Percentiles rank a stretch among this genome's conserved stretches.
Conservation (phyloP, 2,329 filamentous ascomycete genomes). For the Penicillium sp. region DNA sequence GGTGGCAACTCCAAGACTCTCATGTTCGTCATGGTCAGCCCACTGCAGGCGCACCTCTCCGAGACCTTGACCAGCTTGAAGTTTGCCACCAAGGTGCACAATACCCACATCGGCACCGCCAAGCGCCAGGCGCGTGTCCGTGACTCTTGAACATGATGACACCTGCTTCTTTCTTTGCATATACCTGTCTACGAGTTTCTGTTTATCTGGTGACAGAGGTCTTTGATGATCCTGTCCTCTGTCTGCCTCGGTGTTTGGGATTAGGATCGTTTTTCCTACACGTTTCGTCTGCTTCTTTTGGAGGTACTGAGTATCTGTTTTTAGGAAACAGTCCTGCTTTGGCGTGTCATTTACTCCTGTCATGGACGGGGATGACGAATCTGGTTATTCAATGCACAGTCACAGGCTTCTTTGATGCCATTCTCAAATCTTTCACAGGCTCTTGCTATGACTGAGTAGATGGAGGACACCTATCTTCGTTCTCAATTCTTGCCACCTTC, state of each 20-base stretch:
- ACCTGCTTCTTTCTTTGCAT: constrained; percentile 23
- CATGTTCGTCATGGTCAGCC: constrained; percentile 99
- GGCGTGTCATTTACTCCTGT: constrained; percentile 21
- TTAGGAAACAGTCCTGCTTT: constrained; percentile 7
- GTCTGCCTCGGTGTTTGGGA: constrained; percentile 30
- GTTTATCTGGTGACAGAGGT: constrained; percentile 19
- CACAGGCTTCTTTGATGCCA: constrained; percentile 2
- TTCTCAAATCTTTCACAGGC: not conserved
- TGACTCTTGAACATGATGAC: constrained; percentile 34
- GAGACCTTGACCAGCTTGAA: constrained; percentile 94
- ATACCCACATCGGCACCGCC: constrained; percentile 88
- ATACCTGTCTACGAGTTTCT: constrained; percentile 18
- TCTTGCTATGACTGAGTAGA: not conserved
- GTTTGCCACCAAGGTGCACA: constrained; percentile 89
- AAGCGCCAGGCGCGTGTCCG: constrained; percentile 50
- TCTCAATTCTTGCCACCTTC: constrained; percentile 3
- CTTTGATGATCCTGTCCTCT: constrained; percentile 35
- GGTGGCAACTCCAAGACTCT: constrained; percentile 96
- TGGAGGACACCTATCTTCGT: not conserved
- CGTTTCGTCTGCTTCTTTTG: not conserved
- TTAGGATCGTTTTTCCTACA: constrained; percentile 12
- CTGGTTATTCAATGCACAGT: constrained; percentile 22
- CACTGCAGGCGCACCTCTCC: constrained; percentile 83
- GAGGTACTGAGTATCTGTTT: constrained; percentile 6
- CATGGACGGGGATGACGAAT: constrained; percentile 17